Conservation (phyloP, 2,329 filamentous ascomycete genomes). For the Pseudocercospora eumusae region DNA sequence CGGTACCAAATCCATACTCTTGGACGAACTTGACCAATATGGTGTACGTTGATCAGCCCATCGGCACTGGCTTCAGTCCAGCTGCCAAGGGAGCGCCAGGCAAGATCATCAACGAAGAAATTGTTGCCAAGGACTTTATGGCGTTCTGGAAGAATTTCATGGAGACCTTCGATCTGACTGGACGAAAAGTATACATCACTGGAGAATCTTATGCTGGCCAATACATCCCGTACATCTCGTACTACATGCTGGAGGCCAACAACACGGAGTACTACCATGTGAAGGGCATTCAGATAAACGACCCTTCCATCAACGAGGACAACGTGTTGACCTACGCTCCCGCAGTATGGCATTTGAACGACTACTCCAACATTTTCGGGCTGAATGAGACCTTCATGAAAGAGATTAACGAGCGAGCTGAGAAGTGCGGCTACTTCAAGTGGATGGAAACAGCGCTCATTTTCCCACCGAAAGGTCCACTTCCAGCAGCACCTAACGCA, state of each 20-base stretch:
- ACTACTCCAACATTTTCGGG: constrained; percentile 44
- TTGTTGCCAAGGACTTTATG: constrained; percentile 46
- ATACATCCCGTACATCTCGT: constrained; percentile 41
- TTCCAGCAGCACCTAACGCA: constrained; percentile 37
- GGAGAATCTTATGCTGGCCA: constrained; percentile 31
- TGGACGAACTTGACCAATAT: constrained; percentile 71
- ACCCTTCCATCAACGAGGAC: constrained; percentile 48
- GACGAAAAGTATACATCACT: constrained; percentile 49
- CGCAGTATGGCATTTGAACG: constrained; percentile 30
- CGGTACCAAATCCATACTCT: constrained; percentile 48
- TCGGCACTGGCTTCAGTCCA: constrained; percentile 49
- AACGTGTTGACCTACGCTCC: constrained; percentile 7
- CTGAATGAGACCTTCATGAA: constrained; percentile 48
- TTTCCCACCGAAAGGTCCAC: constrained; percentile 38
- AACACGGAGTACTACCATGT: constrained; percentile 41
- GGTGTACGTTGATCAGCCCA: constrained; percentile 61
- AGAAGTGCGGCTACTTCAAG: constrained; percentile 41
- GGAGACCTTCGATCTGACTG: constrained; percentile 53
- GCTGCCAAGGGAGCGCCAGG: constrained; percentile 46
- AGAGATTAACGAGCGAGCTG: constrained; percentile 39
- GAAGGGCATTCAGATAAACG: constrained; percentile 39
- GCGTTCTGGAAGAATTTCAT: constrained; percentile 55
- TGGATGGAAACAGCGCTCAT: constrained; percentile 53
- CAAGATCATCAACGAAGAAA: constrained; percentile 46
- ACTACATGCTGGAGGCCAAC: constrained; percentile 34